Conservation (phyloP, 257 asterid genomes). For the Dorcoceras hygrometricum region DNA sequence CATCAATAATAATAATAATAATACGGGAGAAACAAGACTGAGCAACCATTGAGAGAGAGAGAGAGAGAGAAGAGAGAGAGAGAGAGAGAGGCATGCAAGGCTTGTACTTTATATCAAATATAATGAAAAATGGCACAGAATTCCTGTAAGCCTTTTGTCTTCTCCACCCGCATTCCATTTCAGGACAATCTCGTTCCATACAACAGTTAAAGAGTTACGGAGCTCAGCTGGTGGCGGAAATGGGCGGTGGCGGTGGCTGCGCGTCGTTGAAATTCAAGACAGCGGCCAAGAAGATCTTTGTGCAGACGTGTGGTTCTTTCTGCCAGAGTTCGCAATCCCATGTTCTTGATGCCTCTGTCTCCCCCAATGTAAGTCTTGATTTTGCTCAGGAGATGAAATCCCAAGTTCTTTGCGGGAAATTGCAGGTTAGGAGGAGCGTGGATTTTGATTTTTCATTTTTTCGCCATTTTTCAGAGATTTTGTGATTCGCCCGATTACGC, state of each 20-base stretch:
- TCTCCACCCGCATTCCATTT: constrained; percentile 24
- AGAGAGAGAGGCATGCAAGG: constrained; percentile 4
- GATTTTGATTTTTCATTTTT: not conserved
- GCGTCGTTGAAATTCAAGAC: constrained; percentile 57
- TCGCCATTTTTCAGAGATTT: constrained; percentile 31
- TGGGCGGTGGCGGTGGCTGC: constrained; percentile 61
- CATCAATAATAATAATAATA: not conserved
- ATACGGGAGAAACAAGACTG: constrained; percentile 21
- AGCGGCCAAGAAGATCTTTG: constrained; percentile 68
- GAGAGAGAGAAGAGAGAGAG: not conserved
- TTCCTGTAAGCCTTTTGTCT: constrained; percentile 10
- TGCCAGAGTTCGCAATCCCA: constrained; percentile 38
- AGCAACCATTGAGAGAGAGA: constrained; percentile 7
- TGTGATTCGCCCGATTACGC: constrained; percentile 37
- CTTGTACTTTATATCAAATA: not conserved
- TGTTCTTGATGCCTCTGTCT: constrained; percentile 27
- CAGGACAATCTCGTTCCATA: constrained; percentile 25
- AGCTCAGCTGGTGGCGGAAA: constrained; percentile 28
- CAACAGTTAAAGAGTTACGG: constrained; percentile 11
- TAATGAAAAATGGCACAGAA: constrained; percentile 16
- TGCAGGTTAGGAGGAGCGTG: not conserved
- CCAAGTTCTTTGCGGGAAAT: not conserved
- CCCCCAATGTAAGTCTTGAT: constrained; percentile 35
- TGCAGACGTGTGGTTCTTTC: constrained; percentile 65
- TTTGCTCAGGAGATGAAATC: constrained; percentile 7